A percentile compares a stretch with the other conserved stretches of the same genome.
Conservation (phyloP, 2,329 filamentous ascomycete genomes). For the Furcasterigmium furcatum region DNA sequence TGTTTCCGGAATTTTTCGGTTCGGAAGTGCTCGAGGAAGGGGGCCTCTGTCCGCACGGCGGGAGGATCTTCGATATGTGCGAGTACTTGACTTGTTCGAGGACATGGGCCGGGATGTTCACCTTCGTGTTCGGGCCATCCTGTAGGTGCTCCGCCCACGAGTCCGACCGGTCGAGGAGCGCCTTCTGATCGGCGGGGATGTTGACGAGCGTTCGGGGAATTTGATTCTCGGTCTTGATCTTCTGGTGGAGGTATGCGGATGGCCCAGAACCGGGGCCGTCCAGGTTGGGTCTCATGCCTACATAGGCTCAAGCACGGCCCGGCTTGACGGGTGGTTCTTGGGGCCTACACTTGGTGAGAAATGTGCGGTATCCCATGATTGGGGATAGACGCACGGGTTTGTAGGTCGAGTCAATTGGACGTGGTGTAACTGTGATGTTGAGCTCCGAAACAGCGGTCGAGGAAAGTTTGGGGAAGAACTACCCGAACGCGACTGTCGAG, state of each 20-base stretch:
- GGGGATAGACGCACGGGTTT: too few species aligned
- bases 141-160: slow-evolving; percentile 30
- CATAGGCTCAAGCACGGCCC: too few species aligned
- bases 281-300: too few species aligned
- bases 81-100: slow-evolving; percentile 24
- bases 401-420: too few species aligned
- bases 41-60: slow-evolving; percentile 9
- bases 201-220: slow-evolving; percentile 21
- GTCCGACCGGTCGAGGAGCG: slow-evolving; percentile 26
- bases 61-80: slow-evolving; percentile 8
- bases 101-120: slow-evolving; percentile 31
- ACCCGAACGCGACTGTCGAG: too few species aligned
- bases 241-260: slow-evolving; percentile 1
- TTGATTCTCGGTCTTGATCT: not conserved
- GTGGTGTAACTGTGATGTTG: too few species aligned
- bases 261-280: too few species aligned
- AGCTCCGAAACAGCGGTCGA: too few species aligned
- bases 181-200: slow-evolving; percentile 35
- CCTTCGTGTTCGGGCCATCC: slow-evolving; percentile 14
- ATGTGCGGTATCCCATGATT: too few species aligned
- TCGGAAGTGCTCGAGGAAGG: not conserved
- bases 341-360: too few species aligned
- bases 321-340: too few species aligned
- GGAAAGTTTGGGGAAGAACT: too few species aligned
- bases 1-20: not conserved